Evolutionary conservation across 305 asterid genomes (phyloP).

Genomic region (Solanum hybrid): DNA sequence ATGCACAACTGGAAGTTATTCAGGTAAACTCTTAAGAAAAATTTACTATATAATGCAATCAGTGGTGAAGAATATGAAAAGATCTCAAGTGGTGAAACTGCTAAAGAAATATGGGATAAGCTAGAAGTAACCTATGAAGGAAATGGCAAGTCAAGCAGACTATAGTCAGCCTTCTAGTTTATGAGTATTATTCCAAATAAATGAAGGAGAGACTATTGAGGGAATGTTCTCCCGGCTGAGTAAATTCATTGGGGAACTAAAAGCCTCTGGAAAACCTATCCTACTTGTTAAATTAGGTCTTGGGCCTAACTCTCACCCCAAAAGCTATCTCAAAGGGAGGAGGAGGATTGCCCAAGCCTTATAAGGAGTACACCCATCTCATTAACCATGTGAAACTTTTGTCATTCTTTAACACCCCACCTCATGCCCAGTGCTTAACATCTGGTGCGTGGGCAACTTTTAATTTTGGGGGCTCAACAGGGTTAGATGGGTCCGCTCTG

Average conservation of each 20-base stretch:
- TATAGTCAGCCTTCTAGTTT: neutral
- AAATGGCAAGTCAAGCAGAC: neutral
- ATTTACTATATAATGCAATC: neutral
- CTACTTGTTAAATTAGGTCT: neutral
- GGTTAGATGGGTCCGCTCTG: neutral
- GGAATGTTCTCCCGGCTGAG: neutral
- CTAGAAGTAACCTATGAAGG: neutral
- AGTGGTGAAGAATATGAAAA: neutral
- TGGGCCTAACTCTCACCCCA: neutral
- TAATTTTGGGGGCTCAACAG: neutral
- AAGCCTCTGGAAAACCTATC: neutral
- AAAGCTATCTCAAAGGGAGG: neutral
- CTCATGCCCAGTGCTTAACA: neutral
- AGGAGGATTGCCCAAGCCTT: neutral
- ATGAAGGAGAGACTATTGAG: neutral
- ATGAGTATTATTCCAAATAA: neutral
- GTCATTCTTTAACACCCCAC: neutral
- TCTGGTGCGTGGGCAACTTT: neutral
- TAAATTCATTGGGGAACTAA: neutral
- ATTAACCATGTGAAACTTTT: neutral
- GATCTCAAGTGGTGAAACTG: neutral
- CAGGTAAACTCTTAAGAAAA: neutral
- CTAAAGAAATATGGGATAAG: neutral
- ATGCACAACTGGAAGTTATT: neutral
- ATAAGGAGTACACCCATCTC: neutral